Base-by-base conservation (phyloP, 2,329 filamentous ascomycete genomes). In the Colletotrichum sp. region DNA sequence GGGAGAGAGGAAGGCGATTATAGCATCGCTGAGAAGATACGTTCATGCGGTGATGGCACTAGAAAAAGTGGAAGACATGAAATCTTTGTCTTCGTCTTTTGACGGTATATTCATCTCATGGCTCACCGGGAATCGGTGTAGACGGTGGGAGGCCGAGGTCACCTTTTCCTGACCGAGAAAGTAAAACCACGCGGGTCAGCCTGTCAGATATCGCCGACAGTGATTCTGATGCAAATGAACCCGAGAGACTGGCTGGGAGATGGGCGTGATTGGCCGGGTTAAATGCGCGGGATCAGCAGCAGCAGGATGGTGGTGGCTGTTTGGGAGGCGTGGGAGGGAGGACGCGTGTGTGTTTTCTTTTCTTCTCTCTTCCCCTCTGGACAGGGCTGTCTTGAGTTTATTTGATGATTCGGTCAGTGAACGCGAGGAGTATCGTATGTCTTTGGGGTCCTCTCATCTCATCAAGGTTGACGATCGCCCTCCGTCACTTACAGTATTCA, bases 21-120 rank as follows among this genome's bases (percentile, higher is more conserved):
- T 32, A 10, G 15, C 0, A 34, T 16, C 13, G 7, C 2, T 21
- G 2, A 0, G 18, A 24, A 36, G 2, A 16, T 3, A 2, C 8
- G 10, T 52, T 24, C 44, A 21, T 13, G n/a, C n/a, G n/a, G 39
- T 18, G 39, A 18, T 44, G 5, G 39, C 39, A 44, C 5, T 10
- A n/a, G 0, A 0, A 4, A 2, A 44, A 18, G 39, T n/a, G 39
- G 39, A 44, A n/a, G 39, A 44, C 18, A 44, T n/a, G 39, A 44
- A 10, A 44, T n/a, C 8, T 44, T 6, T 0, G 39, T 44, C 16
- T 44, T n/a, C 39, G 18, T 44, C 0, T 44, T 44, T 24, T 21
- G n/a, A 1, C 2, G n/a, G n/a, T 12, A 21, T 24, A 10, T 52
- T 21, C n/a, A 6, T 52, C 44, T 52, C n/a, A 52, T 13, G 6